These are phyloP conservation scores for Colletotrichum incanum DNA, from an alignment of 2,329 filamentous ascomycete genomes.

Conservation along the genomic window DNA sequence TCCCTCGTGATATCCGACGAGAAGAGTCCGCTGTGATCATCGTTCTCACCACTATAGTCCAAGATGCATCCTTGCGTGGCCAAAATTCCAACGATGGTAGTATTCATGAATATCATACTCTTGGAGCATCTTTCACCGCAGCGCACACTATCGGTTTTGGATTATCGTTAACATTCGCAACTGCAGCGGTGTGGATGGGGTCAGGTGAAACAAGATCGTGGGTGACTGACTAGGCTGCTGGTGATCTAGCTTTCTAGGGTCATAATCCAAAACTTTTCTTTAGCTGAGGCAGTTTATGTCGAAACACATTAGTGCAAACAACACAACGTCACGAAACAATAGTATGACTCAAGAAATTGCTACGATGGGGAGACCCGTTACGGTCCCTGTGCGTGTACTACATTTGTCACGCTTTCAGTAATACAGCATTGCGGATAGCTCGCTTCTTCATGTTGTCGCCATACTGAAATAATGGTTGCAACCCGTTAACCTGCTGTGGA, in stretches of 20 bases:
- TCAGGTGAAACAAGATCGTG: background rate
- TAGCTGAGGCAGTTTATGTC: background rate
- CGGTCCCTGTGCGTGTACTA: no score
- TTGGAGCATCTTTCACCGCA: slow-evolving; percentile 52
- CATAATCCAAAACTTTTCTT: slow-evolving; percentile 43
- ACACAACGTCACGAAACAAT: no score
- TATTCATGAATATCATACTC: slow-evolving; percentile 50
- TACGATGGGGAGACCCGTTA: no score
- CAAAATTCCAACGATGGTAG: slow-evolving; percentile 53
- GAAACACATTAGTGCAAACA: background rate
- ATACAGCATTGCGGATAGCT: background rate
- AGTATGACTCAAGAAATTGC: no score
- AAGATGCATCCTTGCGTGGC: slow-evolving; percentile 54
- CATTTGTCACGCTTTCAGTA: no score
- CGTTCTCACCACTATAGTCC: slow-evolving; percentile 55
- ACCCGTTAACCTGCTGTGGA: background rate
- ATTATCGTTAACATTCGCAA: background rate
- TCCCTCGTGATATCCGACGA: slow-evolving; percentile 57
- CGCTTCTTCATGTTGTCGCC: background rate
- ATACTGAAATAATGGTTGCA: no score
- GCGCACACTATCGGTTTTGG: slow-evolving; percentile 53
- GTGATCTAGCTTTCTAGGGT: slow-evolving; percentile 49
- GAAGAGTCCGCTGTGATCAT: slow-evolving; percentile 60
- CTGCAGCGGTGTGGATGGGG: background rate
- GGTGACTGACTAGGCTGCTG: slow-evolving; percentile 45